Evolutionary conservation across 2,329 filamentous ascomycete species (phyloP), one percentile per base, ranked within the genome.

Genomic region (Exutisphaerella laricina): DNA sequence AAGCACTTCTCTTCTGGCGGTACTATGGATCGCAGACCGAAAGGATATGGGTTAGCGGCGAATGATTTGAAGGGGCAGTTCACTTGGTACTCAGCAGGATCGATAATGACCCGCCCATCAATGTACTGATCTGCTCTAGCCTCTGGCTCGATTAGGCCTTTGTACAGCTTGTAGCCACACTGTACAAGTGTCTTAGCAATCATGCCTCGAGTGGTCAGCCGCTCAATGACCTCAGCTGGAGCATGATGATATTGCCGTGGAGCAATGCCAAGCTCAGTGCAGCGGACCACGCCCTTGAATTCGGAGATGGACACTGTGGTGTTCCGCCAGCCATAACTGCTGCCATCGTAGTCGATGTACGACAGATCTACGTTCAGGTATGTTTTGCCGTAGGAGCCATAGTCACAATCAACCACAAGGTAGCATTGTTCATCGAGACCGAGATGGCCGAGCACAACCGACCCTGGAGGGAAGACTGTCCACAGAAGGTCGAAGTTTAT

Each of bases 271-370:
- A 35, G 33, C 33, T 35, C 33, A 4, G 20, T 21, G 20, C 21
- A 21, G 20, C 33, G 33, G 7, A 17, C 4, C 2, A 35, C 33
- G 20, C 23, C 33, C 33, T 35, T 35, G 18, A 35, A 35, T 8
- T 20, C 20, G 8, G 23, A 35, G 17, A 35, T 35, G 18, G 12
- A 35, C 18, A 20, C 23, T 20, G 21, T 35, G 3, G 33, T 35
- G 6, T 22, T 35, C 4, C 17, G n/a, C 33, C 33, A 23, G 12
- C 66, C 66, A 45, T 66, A 68, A n/a, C 55, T 57, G 5, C 51
- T 51, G 32, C 66, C 66, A 40, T 67, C 64, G 46, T 55, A 66
- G 40, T 68, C 64, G 17, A 65, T 49, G 25, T 57, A 58, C 35
- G 58, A 33, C 41, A 56, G 40, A 59, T 49, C 37, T 55, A 59